Evolutionary conservation across 78 protist genomes (phyloP).

Genomic region (Polysphondylium violaceum): DNA sequence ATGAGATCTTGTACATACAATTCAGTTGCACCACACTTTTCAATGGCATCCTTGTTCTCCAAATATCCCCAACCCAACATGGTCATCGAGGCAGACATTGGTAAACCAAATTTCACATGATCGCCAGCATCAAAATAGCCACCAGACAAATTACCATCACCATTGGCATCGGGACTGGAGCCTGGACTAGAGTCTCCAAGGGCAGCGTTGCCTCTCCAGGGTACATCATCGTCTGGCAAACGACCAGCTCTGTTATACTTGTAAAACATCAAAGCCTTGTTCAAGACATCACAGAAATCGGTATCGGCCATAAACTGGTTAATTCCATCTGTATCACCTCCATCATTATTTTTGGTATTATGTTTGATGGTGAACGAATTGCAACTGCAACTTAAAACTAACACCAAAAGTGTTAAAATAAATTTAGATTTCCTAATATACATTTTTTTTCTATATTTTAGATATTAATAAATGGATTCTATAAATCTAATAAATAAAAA

Average conservation of each 20-base stretch:
- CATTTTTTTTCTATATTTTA: too few relatives aligned
- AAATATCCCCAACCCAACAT: constrained; percentile 76
- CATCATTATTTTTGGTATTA: too few relatives aligned
- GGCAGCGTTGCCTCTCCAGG: constrained; percentile 62
- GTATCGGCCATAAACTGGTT: constrained; percentile 18
- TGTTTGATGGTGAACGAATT: too few relatives aligned
- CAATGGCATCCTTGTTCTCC: constrained; percentile 15
- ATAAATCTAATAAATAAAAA: too few relatives aligned
- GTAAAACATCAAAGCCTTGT: constrained; percentile 36
- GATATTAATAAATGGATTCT: too few relatives aligned
- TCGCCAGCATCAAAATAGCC: constrained; percentile 78
- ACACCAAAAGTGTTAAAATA: too few relatives aligned
- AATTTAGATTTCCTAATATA: too few relatives aligned
- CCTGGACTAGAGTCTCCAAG: constrained; percentile 38
- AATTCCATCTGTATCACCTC: too few relatives aligned
- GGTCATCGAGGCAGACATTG: constrained; percentile 64
- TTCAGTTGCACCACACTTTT: constrained; percentile 17
- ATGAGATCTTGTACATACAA: constrained; percentile 25
- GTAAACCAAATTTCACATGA: constrained; percentile 65
- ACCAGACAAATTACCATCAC: constrained; percentile 43
- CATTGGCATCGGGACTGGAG: neutral
- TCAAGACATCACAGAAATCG: constrained; percentile 33
- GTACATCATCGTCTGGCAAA: constrained; percentile 57
- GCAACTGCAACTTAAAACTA: too few relatives aligned
- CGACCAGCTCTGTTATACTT: constrained; percentile 61